Percentiles rank a stretch among this genome's conserved stretches.
These are phyloP conservation scores for Neurospora sp. DNA, from an alignment of 495 filamentous ascomycete genomes.

Conservation along the genomic window DNA sequence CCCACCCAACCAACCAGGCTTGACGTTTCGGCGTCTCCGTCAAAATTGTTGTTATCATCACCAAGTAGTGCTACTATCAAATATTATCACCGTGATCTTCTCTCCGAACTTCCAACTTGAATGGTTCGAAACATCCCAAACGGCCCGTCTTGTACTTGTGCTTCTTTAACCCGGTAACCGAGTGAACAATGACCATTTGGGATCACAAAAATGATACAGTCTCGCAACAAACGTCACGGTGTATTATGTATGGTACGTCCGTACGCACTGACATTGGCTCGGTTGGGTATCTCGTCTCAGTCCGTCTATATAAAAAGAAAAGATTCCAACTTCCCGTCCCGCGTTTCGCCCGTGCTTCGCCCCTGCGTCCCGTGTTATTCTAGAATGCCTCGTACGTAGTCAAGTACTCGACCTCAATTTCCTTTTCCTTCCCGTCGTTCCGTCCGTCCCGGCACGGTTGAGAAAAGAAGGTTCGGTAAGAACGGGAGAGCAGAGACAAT, in stretches of 20 bases:
- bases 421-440: not conserved
- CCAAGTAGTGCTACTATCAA: too few species aligned
- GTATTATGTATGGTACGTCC: not conserved
- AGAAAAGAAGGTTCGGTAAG: not conserved
- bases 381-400: not conserved
- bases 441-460: not conserved
- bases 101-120: not conserved
- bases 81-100: too few species aligned
- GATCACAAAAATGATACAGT: not conserved
- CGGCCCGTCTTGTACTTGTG: not conserved
- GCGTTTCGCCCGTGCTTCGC: not conserved
- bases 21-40: not conserved
- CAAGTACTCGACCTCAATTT: not conserved
- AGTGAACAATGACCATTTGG: not conserved
- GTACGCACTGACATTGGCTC: not conserved
- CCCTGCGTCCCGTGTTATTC: not conserved
- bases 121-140: not conserved
- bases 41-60: not conserved
- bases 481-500: not conserved
- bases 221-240: not conserved
- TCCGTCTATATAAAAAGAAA: not conserved
- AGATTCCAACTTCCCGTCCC: not conserved
- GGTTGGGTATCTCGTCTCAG: not conserved
- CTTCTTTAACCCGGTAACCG: not conserved
- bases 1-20: not conserved